Base-by-base conservation (phyloP, 2,329 filamentous ascomycete genomes). In the Diaporthe sp. region DNA sequence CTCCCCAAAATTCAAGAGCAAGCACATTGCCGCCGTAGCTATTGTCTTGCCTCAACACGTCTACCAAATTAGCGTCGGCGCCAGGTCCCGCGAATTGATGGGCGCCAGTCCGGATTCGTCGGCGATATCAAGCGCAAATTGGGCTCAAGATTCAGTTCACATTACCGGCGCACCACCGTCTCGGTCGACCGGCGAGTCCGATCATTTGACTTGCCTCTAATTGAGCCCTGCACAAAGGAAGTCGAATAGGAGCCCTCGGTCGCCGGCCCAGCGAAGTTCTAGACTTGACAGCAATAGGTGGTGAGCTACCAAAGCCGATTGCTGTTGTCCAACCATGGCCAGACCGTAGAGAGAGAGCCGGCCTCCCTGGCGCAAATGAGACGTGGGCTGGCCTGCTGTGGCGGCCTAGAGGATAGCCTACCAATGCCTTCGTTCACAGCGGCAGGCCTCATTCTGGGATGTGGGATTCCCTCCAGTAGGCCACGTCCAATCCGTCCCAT, bases 401-500 rank as follows among this genome's bases (percentile, higher is more conserved):
- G 58, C 61, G 28, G 28, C 25, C 17, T 8, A 17, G 42, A 68
- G 28, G 22, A n/a, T 17, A 31, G 44, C 62, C 46, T 53, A 31
- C 42, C 46, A 31, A 25, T 55, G 37, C 49, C 19, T 10, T 44
- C 15, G 0, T 49, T 25, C 34, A 39, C 22, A 6, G 22, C 28
- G 15, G 19, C 13, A 53, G 3, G 8, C n/a, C 49, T 42, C 2
- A 39, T 10, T 22, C 7, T 46, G 4, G 39, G 46, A 25, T n/a
- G 15, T 42, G 22, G 28, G 44, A 9, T 15, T 39, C 37, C 15
- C 65, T 25, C 17, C 15, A 28, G 22, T 28, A 42, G 10, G 34
- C 15, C 9, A 7, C 8, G 49, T 70, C 65, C 65, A 55, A 70
- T 55, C n/a, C 49, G 9, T 55, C 46, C 65, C 65, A 42, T 70